Base-by-base conservation (phyloP, 2,329 filamentous ascomycete genomes). In the Parascedosporium putredinis region DNA sequence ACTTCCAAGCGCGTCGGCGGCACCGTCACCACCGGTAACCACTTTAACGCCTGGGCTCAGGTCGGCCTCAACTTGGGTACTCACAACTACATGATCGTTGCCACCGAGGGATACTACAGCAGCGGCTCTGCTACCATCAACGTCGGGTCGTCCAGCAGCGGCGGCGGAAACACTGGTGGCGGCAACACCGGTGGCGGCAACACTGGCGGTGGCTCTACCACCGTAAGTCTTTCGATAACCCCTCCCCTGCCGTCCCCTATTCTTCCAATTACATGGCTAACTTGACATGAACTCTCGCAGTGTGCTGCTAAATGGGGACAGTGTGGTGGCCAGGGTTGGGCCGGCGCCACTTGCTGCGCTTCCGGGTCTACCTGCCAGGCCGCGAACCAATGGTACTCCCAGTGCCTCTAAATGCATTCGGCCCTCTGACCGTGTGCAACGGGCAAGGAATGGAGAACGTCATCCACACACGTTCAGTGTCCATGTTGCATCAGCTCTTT, bases 1-100 rank as follows among this genome's bases (percentile, higher is more conserved):
- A 62, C 65, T 53, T 64, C 53, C 50, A 76, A 78, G 67, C 67
- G 74, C 46, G 64, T 66, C 23, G 64, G 67, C 47, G 76, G 75
- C 3, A 73, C 70, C 5, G 70, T 80, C 53, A 74, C 68, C 27
- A 66, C 67, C 2, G 63, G 60, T 20, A 72, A 69, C 54, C 74
- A 78, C 59, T 78, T 79, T 55, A 65, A 72, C 55, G 74, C 74
- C 6, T 79, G 76, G 76, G 59, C 60, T 18, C 62, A 64, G 34
- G 56, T 60, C 16, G 75, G 75, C 3, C 59, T 77, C 59, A 66
- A 62, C 25, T 57, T 78, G 10, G 76, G 75, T 2, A 65, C 55
- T 27, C 65, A 68, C 55, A 64, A 78, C 59, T 79, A 78, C 59
- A 68, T 73, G 66, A 76, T 79, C 52, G 62, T 77, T 16, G 75